A percentile compares a stretch with the other conserved stretches of the same genome.
Conservation (phyloP, 345 rosid species). For the Streptanthus diversifolius region DNA sequence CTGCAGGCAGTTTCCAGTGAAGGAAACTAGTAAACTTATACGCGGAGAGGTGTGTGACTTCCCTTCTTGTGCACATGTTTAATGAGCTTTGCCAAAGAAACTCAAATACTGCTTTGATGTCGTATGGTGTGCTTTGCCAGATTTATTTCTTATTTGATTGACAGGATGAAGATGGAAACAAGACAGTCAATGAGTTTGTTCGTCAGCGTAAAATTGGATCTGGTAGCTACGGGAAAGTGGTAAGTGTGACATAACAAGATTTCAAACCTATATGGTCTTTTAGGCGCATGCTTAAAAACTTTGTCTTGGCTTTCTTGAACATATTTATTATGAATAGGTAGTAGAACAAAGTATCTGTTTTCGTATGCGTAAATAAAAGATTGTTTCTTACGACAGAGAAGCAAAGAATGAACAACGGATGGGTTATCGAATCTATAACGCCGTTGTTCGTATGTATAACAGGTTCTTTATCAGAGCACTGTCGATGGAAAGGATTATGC, state of each 20-base stretch:
- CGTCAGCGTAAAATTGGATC: constrained; percentile 77
- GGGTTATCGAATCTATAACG: neutral
- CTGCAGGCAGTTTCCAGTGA: constrained; percentile 89
- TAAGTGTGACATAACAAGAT: constrained; percentile 31
- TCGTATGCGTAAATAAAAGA: neutral
- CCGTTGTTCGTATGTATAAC: constrained; percentile 15
- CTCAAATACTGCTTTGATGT: neutral
- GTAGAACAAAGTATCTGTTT: neutral
- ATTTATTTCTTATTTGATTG: constrained; percentile 19
- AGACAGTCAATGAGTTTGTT: constrained; percentile 84
- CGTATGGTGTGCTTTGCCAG: neutral
- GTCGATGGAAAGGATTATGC: constrained; percentile 79
- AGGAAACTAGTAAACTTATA: constrained; percentile 70
- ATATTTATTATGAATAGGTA: neutral
- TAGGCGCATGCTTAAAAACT: neutral
- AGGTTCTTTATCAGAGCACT: constrained; percentile 81
- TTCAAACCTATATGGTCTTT: neutral
- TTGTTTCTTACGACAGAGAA: neutral
- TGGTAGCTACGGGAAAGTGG: constrained; percentile 99
- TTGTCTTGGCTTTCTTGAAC: neutral
- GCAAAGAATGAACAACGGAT: neutral
- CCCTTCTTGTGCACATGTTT: neutral
- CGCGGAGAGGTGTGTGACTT: constrained; percentile 64
- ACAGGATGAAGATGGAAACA: constrained; percentile 90
- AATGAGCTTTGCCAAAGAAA: neutral